These are phyloP conservation scores for Trametes cingulata DNA, from an alignment of 768 basidiomycete genomes.

Conservation along the genomic window DNA sequence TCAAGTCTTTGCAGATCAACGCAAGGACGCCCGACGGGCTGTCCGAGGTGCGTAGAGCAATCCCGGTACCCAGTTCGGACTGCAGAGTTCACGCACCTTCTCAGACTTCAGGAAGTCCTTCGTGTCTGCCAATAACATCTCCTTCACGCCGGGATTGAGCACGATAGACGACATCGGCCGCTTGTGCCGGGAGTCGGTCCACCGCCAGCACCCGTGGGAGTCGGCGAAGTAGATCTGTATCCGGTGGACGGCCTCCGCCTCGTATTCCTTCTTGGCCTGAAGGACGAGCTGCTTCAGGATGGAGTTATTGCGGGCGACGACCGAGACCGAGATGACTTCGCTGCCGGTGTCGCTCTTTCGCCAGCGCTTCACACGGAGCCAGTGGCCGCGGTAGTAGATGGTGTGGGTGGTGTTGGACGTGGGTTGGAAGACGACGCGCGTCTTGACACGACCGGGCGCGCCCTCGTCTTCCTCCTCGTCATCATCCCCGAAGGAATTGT, in stretches of 20 bases:
- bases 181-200: slow-evolving; percentile 86
- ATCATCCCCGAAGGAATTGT: slow-evolving; percentile 61
- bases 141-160: slow-evolving; percentile 85
- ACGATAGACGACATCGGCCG: slow-evolving; percentile 88
- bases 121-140: slow-evolving; percentile 82
- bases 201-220: slow-evolving; percentile 84
- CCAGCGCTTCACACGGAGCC: slow-evolving; percentile 73
- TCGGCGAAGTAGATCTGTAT: slow-evolving; percentile 92
- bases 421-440: slow-evolving; percentile 85
- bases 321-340: slow-evolving; percentile 79
- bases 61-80: background rate
- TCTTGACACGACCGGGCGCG: slow-evolving; percentile 64
- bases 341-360: slow-evolving; percentile 69
- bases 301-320: slow-evolving; percentile 80
- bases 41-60: slow-evolving; percentile 2
- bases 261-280: slow-evolving; percentile 87
- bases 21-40: slow-evolving; percentile 3
- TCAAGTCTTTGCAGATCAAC: background rate
- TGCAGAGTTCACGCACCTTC: slow-evolving; percentile 49
- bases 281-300: slow-evolving; percentile 88
- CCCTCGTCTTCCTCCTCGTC: slow-evolving; percentile 53
- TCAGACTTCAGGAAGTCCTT: slow-evolving; percentile 83
- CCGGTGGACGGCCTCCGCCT: slow-evolving; percentile 82
- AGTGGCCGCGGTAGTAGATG: slow-evolving; percentile 83
- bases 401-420: slow-evolving; percentile 88